Conservation (phyloP, 768 basidiomycete species). For the Leccinellum luteum region DNA sequence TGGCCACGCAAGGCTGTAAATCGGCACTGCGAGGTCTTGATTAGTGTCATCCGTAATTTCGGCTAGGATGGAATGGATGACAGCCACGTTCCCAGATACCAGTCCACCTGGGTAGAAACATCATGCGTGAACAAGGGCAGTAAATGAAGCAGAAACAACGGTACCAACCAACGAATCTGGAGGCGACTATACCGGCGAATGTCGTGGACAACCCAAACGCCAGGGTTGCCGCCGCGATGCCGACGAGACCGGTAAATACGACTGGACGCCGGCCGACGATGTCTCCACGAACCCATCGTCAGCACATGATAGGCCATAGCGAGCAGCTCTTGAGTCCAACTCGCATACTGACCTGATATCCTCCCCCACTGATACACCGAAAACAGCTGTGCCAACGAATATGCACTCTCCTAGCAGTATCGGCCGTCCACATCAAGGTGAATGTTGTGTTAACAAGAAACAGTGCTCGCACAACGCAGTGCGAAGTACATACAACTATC, state of each 20-base stretch:
- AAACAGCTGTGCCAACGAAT: slow-evolving; percentile 56
- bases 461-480: neutral
- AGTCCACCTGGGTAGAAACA: slow-evolving; percentile 47
- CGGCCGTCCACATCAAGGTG: neutral
- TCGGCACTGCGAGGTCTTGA: slow-evolving; percentile 54
- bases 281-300: slow-evolving; percentile 36
- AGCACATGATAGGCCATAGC: neutral
- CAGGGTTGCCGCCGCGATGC: slow-evolving; percentile 49
- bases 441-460: neutral
- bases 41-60: slow-evolving; percentile 65
- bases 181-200: slow-evolving; percentile 46
- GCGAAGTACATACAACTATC: slow-evolving; percentile 41
- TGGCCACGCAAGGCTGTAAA: slow-evolving; percentile 59
- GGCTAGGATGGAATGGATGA: slow-evolving; percentile 57
- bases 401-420: slow-evolving; percentile 61
- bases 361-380: slow-evolving; percentile 63
- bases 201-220: slow-evolving; percentile 56
- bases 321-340: neutral
- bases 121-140: neutral
- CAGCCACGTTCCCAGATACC: slow-evolving; percentile 59
- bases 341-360: slow-evolving; percentile 43
- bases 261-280: slow-evolving; percentile 59
- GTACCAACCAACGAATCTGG: slow-evolving; percentile 48
- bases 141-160: neutral
- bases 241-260: slow-evolving; percentile 49